Percentiles rank a stretch among this genome's conserved stretches.
phyloP scores from a whole-genome alignment of 371 early-diverging fungal species.

The Synchytrium microbalum region DNA sequence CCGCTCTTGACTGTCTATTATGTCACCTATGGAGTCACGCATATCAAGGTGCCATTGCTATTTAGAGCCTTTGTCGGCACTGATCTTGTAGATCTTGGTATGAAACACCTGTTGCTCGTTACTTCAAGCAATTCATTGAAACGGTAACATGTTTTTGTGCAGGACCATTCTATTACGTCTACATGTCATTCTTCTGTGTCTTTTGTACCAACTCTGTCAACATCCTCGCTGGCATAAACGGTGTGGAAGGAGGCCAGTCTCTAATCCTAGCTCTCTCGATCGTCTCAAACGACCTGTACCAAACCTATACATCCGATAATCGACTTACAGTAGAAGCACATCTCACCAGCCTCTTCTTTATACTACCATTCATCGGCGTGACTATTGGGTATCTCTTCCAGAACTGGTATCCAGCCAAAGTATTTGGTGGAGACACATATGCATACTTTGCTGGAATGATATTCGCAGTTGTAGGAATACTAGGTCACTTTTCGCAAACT shows the following conservation, averaged over 20 bases:
- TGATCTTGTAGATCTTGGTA: constrained; percentile 73
- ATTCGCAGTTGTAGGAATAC: constrained; percentile 88
- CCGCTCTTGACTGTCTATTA: constrained; percentile 92
- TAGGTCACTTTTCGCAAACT: constrained; percentile 90
- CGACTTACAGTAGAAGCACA: constrained; percentile 56
- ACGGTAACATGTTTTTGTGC: constrained; percentile 2
- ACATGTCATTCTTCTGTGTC: constrained; percentile 77
- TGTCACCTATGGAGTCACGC: constrained; percentile 79
- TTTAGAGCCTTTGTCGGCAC: constrained; percentile 60
- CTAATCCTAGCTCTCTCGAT: constrained; percentile 84
- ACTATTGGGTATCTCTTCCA: constrained; percentile 65
- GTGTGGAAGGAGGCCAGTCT: constrained; percentile 91
- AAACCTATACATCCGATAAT: constrained; percentile 24
- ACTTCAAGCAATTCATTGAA: not conserved
- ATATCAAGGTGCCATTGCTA: constrained; percentile 77
- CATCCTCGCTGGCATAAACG: constrained; percentile 97
- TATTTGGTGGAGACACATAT: constrained; percentile 97
- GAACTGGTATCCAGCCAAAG: constrained; percentile 88
- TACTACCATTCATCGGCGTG: constrained; percentile 87
- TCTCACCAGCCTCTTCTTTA: constrained; percentile 74
- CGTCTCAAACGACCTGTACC: constrained; percentile 64
- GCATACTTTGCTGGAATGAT: constrained; percentile 98
- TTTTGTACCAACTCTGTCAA: constrained; percentile 98
- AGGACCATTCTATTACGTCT: constrained; percentile 86
- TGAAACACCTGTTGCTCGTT: constrained; percentile 12